phyloP scores from a whole-genome alignment of 208 protist species.

The Crithidia thermophila region DNA sequence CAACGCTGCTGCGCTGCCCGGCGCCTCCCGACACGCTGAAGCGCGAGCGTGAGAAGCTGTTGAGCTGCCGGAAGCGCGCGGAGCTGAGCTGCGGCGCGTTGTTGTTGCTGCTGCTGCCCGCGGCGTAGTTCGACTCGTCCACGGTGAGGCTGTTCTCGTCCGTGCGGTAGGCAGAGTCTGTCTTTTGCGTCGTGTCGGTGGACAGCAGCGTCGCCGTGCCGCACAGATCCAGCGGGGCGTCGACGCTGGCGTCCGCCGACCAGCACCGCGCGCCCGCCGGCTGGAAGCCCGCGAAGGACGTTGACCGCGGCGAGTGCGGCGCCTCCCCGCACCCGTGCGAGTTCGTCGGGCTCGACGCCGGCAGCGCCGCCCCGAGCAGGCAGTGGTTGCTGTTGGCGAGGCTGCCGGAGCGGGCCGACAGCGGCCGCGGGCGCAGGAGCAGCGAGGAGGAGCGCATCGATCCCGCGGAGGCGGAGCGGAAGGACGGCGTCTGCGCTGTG shows the following conservation, averaged over 20 bases:
- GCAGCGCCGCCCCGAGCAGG: not conserved
- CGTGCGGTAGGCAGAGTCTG: conserved; percentile 8
- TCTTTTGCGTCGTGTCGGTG: not conserved
- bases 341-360: not conserved
- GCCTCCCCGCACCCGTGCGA: not conserved
- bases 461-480: not conserved
- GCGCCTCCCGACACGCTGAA: not conserved
- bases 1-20: not conserved
- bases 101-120: not conserved
- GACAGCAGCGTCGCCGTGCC: not conserved
- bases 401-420: not conserved
- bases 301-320: not conserved
- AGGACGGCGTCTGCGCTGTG: not conserved
- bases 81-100: not conserved
- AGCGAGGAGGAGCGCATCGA: conserved; percentile 15
- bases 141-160: conserved; percentile 18
- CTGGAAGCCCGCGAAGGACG: not conserved
- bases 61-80: conserved; percentile 1
- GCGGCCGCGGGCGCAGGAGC: not conserved
- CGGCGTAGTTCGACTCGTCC: not conserved
- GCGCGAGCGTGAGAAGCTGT: conserved; percentile 11
- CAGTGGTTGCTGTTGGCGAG: not conserved
- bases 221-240: conserved; percentile 18
- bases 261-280: conserved; percentile 4
- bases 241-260: conserved; percentile 17